Base-by-base conservation (phyloP, 192 early-diverging fungal genomes). In the Coemansia sp. region DNA sequence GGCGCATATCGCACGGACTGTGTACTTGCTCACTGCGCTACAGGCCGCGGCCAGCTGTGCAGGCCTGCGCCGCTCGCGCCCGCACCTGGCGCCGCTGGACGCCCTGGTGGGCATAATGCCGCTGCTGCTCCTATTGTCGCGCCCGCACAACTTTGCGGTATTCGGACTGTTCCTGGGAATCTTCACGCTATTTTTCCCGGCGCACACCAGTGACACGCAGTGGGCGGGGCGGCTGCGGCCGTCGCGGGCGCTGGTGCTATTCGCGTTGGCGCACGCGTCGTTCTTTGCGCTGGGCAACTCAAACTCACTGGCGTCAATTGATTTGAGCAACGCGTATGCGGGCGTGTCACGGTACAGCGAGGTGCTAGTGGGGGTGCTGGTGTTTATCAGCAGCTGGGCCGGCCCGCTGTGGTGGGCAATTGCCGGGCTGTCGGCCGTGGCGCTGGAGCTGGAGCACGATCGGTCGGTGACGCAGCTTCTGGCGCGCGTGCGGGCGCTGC, bases 281-380 rank as follows among this genome's bases (percentile, higher is more conserved):
- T 90, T 90, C 34, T 90, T 84, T 47, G 40, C 76, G 5, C 76
- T 84, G 23, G 88, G 87, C 15, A 87, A 87, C 64, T 85, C 86
- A 0, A 90, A 90, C 56, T 85, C 87, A 4, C 83, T 90, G 17
- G 84, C 88, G 1, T 85, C 87, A 8, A 70, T 88, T n/a, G 88
- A 90, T 41, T 68, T 90, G 17, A 84, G 87, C 53, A 85, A 85
- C 44, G 82, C 87, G 2, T 90, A 90, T 52, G 79, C 83, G 4
- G 88, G 88, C 4, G 82, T 90, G 25, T 74, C 82, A 34, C 72
- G 71, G 5, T 90, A 88, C 67, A 74, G 79, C 58, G 76, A 82
- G 23, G 45, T 31, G 2, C 30, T 79, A 25, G 85, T 87, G 10
- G 87, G 88, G 3, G 30, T 84, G 5, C 62, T 88, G n/a, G 81